A percentile compares a stretch with the other conserved stretches of the same genome.
Conservation (phyloP, 208 protist species). For the Wallacemonas collosoma region DNA sequence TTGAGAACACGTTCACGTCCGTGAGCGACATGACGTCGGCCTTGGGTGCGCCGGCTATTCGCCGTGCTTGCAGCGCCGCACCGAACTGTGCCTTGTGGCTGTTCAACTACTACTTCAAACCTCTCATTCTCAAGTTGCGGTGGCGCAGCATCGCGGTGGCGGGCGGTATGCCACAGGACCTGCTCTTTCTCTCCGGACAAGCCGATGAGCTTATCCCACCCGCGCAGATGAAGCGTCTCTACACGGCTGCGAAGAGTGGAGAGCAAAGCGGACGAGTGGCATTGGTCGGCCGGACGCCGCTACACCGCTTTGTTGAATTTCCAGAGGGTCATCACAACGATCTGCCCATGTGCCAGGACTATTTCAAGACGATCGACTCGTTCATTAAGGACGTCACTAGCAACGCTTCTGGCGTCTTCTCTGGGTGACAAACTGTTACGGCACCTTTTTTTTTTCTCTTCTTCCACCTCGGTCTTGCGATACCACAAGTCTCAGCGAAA, state of each 20-base stretch:
- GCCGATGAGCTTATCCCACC: constrained; percentile 89
- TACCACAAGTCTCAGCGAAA: too few species aligned
- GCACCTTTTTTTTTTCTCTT: constrained; percentile 23
- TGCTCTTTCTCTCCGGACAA: constrained; percentile 83
- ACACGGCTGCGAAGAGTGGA: constrained; percentile 38
- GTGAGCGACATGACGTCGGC: constrained; percentile 79
- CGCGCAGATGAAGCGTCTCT: constrained; percentile 75
- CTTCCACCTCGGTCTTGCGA: not conserved
- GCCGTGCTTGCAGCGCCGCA: not conserved
- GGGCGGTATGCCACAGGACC: constrained; percentile 35
- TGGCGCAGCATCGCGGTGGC: constrained; percentile 70
- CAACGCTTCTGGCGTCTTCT: not conserved
- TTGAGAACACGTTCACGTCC: constrained; percentile 93
- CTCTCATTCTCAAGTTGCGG: constrained; percentile 65
- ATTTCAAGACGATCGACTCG: constrained; percentile 49
- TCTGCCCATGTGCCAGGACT: constrained; percentile 50
- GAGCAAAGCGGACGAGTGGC: not conserved
- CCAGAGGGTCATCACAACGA: constrained; percentile 78
- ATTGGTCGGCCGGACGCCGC: not conserved
- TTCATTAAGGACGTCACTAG: constrained; percentile 53
- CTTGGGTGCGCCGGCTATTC: constrained; percentile 36
- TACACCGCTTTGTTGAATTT: constrained; percentile 69
- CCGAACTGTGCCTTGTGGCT: constrained; percentile 25
- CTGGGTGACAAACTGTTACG: constrained; percentile 1
- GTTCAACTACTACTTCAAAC: constrained; percentile 81